Evolutionary conservation across 2,329 filamentous ascomycete genomes (phyloP), one percentile per base, ranked within the genome.

Genomic region (Trichoderma polysporum): DNA sequence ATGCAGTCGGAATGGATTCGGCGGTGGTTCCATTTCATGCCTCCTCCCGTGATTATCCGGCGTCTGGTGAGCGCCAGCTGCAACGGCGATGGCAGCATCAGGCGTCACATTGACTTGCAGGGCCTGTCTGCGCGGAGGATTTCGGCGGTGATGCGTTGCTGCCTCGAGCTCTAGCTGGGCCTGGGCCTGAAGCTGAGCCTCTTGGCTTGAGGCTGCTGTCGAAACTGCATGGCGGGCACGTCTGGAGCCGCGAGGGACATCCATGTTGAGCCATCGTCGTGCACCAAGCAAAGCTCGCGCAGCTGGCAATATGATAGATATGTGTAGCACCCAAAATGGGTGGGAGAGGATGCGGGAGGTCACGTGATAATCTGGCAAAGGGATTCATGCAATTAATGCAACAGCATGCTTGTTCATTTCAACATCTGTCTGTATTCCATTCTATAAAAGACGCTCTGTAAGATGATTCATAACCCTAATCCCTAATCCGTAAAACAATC

Each of bases 1-100:
- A 60, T 79, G 77, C 2, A 79, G 70, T 19, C 78, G 76, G 68
- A 79, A 79, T 0, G 78, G 78, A 72, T 79, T 76, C 45, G 75
- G 75, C 25, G 76, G 76, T 49, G 66, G 62, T 9, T 41, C 66
- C 35, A 41, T 45, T 35, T 39, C 58, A 19, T 35, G 47, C 37
- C 62, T 59, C 37, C 72, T 70, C 25, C 70, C 69, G 39, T 74
- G 72, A 47, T 76, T 69, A 62, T 70, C 65, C 4, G 71, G 68
- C 53, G 68, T 71, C 41, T 60, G 59, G 69, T 75, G 68, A 71
- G 37, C 50, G 27, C 47, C 59, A 49, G 45, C 59, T 52, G 59
- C 60, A 17, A 54, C 49, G 35, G 60, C 60, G 25, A 63, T 31
- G 49, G 60, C 49, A 39, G 49, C 52, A 47, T 68, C 39, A 13